Evolutionary conservation across 2,329 filamentous ascomycete genomes (phyloP).

Genomic region (Periconia sp.): DNA sequence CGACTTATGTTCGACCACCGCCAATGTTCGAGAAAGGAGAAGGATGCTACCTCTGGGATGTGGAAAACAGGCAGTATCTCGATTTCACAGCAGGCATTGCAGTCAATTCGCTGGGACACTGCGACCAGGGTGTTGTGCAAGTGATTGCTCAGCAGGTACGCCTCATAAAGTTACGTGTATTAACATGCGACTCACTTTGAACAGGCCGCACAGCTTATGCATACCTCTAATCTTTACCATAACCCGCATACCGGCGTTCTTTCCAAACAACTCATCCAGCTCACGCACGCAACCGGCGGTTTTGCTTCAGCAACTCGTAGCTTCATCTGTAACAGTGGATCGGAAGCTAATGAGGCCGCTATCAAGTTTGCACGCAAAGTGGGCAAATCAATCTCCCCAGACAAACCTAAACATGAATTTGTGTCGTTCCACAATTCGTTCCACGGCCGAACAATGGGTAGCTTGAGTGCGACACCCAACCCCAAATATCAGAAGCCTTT

Average conservation of each 20-base stretch:
- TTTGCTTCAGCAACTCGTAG: slow-evolving; percentile 80
- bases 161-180: background rate
- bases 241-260: slow-evolving; percentile 93
- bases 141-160: slow-evolving; percentile 76
- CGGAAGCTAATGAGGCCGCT: slow-evolving; percentile 95
- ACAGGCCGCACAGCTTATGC: slow-evolving; percentile 69
- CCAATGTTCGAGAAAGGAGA: slow-evolving; percentile 88
- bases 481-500: slow-evolving; percentile 97
- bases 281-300: slow-evolving; percentile 74
- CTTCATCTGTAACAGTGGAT: slow-evolving; percentile 95
- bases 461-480: slow-evolving; percentile 93
- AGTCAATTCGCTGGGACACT: slow-evolving; percentile 90
- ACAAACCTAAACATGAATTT: slow-evolving; percentile 74
- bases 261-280: slow-evolving; percentile 80
- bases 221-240: slow-evolving; percentile 95
- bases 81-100: slow-evolving; percentile 97
- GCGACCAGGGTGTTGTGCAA: slow-evolving; percentile 74
- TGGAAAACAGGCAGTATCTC: slow-evolving; percentile 85
- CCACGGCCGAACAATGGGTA: slow-evolving; percentile 95
- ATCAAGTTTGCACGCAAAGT: slow-evolving; percentile 96
- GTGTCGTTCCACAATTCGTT: slow-evolving; percentile 92
- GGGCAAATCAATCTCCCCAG: slow-evolving; percentile 73
- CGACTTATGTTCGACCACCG: slow-evolving; percentile 87
- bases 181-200: slow-evolving; percentile 12
- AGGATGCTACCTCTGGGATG: slow-evolving; percentile 86